A percentile compares a stretch with the other conserved stretches of the same genome.
Evolutionary conservation across 23 red algal genomes (phyloP).

Genomic region (Gracilaria domingensis): DNA sequence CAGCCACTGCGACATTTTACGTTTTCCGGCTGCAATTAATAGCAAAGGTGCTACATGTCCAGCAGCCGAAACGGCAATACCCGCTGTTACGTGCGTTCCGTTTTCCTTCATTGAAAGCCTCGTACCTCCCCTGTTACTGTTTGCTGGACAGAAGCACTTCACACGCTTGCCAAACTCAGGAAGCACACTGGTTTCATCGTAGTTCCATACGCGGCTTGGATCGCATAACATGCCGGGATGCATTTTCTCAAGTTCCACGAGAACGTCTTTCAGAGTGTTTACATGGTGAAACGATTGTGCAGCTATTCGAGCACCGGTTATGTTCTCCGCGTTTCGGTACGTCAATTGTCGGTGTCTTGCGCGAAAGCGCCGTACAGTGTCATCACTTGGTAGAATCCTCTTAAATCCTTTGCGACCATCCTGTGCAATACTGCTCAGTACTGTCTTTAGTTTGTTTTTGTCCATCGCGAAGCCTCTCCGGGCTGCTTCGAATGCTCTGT

Average conservation of each 20-base stretch:
- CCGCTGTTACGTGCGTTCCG: slow-evolving; percentile 24
- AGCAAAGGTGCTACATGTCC: slow-evolving; percentile 1
- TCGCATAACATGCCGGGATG: slow-evolving; percentile 8
- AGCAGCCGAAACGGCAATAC: slow-evolving; percentile 13
- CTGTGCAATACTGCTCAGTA: not conserved
- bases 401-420: not conserved
- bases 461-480: not conserved
- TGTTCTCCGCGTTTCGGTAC: slow-evolving; percentile 33
- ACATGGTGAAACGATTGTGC: not conserved
- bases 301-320: not conserved
- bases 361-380: not conserved
- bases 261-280: not conserved
- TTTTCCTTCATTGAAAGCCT: not conserved
- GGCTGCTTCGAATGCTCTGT: not conserved
- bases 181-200: slow-evolving; percentile 16
- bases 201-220: slow-evolving; percentile 9
- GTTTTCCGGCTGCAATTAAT: slow-evolving; percentile 18
- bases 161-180: not conserved
- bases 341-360: slow-evolving; percentile 14
- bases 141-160: not conserved
- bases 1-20: not conserved
- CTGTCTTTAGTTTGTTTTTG: not conserved
- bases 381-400: not conserved
- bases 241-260: not conserved
- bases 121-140: not conserved